phyloP scores from a whole-genome alignment of 768 basidiomycete genomes.

The Artomyces pyxidatus region DNA sequence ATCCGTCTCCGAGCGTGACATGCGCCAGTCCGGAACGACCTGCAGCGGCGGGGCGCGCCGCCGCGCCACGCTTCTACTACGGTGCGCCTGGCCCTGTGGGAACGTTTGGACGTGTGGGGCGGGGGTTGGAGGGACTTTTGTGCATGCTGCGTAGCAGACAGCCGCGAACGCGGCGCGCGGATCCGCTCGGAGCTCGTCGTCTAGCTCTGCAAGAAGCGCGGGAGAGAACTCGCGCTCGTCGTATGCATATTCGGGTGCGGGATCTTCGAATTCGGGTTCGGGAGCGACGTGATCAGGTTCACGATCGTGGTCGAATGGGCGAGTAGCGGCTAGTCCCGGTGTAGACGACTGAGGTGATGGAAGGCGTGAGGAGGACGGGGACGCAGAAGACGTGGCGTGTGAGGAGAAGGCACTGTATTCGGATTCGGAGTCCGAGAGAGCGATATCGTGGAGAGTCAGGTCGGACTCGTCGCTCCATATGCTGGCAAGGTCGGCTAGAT shows the following conservation, averaged over 20 bases:
- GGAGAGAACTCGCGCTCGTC: background rate
- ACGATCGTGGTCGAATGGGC: background rate
- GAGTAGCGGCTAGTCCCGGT: background rate
- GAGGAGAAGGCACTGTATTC: too few relatives aligned
- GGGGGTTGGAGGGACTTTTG: background rate
- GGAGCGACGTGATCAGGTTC: background rate
- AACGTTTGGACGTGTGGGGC: background rate
- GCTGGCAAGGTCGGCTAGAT: conserved; percentile 10
- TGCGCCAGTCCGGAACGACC: background rate
- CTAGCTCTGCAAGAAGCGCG: background rate
- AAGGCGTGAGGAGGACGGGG: background rate
- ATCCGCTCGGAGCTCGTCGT: background rate
- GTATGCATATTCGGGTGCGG: too few relatives aligned
- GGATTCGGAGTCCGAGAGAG: conserved; percentile 11
- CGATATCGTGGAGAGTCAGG: conserved; percentile 11
- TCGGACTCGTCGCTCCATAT: conserved; percentile 13
- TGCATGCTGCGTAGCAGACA: background rate
- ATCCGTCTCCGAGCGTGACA: background rate
- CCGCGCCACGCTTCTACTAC: background rate
- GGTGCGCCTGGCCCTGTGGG: background rate
- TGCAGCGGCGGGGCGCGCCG: background rate
- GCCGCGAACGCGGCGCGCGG: background rate
- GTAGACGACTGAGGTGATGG: background rate
- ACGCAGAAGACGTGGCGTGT: background rate
- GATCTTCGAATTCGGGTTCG: background rate